Conservation (phyloP, 352 stramenopile genomes). For the Lagenidium giganteum region DNA sequence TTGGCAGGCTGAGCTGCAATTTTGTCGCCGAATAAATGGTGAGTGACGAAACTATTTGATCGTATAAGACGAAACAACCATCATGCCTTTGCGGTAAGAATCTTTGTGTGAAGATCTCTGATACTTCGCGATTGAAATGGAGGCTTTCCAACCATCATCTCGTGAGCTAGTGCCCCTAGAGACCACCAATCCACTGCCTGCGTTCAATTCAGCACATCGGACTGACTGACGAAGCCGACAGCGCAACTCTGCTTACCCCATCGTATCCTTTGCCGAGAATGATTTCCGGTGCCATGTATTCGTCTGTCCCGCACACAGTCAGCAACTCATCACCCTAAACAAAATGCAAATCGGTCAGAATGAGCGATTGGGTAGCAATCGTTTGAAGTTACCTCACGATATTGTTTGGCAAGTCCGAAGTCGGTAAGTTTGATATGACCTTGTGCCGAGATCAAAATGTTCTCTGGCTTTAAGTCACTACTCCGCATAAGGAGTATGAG, state of each 20-base stretch:
- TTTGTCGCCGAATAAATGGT: background rate
- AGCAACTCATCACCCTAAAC: slow-evolving; percentile 53
- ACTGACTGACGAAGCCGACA: background rate
- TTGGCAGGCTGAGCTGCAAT: slow-evolving; percentile 49
- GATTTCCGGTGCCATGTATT: slow-evolving; percentile 88
- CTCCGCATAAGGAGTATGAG: background rate
- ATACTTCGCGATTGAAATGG: slow-evolving; percentile 71
- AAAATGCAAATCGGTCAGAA: background rate
- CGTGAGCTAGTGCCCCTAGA: slow-evolving; percentile 66
- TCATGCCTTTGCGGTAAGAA: slow-evolving; percentile 60
- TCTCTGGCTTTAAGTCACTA: slow-evolving; percentile 90
- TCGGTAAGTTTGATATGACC: slow-evolving; percentile 90
- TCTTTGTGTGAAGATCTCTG: slow-evolving; percentile 70
- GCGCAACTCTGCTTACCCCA: slow-evolving; percentile 24
- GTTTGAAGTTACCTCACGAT: slow-evolving; percentile 24
- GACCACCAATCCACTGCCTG: slow-evolving; percentile 85
- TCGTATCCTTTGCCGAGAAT: slow-evolving; percentile 79
- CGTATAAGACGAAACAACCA: background rate
- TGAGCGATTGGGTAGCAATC: background rate
- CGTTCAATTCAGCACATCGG: background rate
- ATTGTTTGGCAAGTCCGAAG: slow-evolving; percentile 86
- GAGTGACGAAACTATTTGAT: background rate
- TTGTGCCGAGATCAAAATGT: slow-evolving; percentile 87
- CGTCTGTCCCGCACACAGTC: slow-evolving; percentile 76
- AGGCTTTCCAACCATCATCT: slow-evolving; percentile 74